phyloP scores from a whole-genome alignment of 345 rosid genomes.

The Salix udensis region DNA sequence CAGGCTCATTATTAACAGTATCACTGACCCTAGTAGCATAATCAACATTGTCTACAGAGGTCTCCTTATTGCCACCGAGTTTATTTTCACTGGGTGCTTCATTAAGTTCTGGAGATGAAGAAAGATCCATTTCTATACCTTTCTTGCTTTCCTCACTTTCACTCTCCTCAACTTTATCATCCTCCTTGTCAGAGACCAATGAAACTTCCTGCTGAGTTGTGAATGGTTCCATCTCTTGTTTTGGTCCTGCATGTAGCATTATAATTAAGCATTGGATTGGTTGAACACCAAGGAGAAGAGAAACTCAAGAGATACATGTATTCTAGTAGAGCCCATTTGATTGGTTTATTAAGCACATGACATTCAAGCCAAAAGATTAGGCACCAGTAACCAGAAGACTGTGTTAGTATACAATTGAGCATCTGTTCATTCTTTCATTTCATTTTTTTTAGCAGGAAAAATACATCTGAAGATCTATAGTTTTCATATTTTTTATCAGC shows the following conservation, averaged over 20 bases:
- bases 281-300: neutral
- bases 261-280: neutral
- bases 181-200: conserved; percentile 36
- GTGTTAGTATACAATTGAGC: neutral
- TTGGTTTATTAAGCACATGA: neutral
- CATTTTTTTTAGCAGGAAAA: neutral
- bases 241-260: conserved; percentile 42
- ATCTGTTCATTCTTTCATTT: neutral
- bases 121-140: conserved; percentile 29
- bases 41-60: conserved; percentile 17
- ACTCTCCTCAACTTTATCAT: conserved; percentile 31
- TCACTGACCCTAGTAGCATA: conserved; percentile 23
- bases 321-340: neutral
- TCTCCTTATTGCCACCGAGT: conserved; percentile 24
- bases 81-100: conserved; percentile 33
- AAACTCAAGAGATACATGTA: neutral
- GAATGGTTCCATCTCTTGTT: conserved; percentile 66
- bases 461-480: neutral
- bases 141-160: conserved; percentile 28
- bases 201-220: conserved; percentile 53
- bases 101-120: conserved; percentile 34
- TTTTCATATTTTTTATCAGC: neutral
- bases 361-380: neutral
- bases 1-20: conserved; percentile 21
- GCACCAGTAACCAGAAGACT: neutral